Evolutionary conservation across 345 rosid genomes (phyloP), one percentile per base, ranked within the genome.

Genomic region (Euclidium syriacum): DNA sequence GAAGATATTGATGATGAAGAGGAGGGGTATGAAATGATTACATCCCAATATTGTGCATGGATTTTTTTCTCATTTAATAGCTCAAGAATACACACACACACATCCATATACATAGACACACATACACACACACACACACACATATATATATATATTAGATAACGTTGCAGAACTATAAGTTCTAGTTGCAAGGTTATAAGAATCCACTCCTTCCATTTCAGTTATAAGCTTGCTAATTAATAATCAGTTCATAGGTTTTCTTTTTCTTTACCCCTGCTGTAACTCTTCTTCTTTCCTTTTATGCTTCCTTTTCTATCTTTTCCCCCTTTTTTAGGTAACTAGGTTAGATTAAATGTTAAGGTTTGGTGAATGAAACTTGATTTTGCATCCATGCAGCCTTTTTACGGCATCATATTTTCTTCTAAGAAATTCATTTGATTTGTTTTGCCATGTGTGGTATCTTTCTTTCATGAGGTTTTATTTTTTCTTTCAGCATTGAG

Each of bases 1-100:
- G 75, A 48, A 61, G 87, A 85, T 46, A 71, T 75, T 47, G 83
- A 82, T 52, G 83, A 83, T 3, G 91, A 85, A 41, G 91, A 85
- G 64, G 91, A 85, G 16, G 83, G 88, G 91, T 85, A 32, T 50
- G 35, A 48, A 52, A 25, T 46, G 17, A 10, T 62, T 60, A 55
- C 44, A 56, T 47, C 17, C 34, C 48, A 62, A 47, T 44, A 22
- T 49, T 46, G 43, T 23, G 27, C 34, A 51, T 39, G 33, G 32
- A 48, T n/a, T 4, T 23, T 43, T n/a, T 3, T 24, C 44, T 34
- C 17, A 46, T 23, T 5, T 0, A 23, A 32, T 60, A 32, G 43
- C 65, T 46, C 24, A 18, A 20, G 25, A 30, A 18, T 14, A 14
- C 9, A 27, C 15, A 9, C 12, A 32, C 52, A 24, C 9, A 5